Conservation (phyloP, 2,329 filamentous ascomycete genomes). For the Lojkania enalia region DNA sequence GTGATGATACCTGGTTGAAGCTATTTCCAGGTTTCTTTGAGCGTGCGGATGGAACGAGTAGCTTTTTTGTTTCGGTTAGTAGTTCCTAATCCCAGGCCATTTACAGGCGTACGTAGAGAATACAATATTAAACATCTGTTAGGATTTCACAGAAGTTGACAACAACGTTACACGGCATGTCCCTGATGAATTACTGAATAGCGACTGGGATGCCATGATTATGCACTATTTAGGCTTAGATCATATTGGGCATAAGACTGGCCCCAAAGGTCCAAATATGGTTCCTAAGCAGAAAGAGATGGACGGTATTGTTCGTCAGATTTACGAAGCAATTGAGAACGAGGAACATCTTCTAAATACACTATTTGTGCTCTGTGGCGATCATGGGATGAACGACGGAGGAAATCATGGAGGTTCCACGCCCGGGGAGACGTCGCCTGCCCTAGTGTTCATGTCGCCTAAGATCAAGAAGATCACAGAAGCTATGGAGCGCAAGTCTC, state of each 20-base stretch:
- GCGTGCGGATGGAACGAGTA: slow-evolving; percentile 87
- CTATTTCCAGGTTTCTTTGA: slow-evolving; percentile 89
- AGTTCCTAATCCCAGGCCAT: slow-evolving; percentile 13
- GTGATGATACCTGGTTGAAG: slow-evolving; percentile 98
- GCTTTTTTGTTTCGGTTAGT: slow-evolving; percentile 95
- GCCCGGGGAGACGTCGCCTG: slow-evolving; percentile 89
- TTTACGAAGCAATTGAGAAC: slow-evolving; percentile 75
- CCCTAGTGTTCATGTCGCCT: slow-evolving; percentile 86
- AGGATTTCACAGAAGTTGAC: slow-evolving; percentile 98
- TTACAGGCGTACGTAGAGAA: slow-evolving; percentile 28
- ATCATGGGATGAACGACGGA: slow-evolving; percentile 99
- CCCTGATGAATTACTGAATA: slow-evolving; percentile 69
- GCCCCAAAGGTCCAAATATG: slow-evolving; percentile 85
- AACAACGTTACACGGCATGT: slow-evolving; percentile 95
- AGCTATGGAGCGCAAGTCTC: slow-evolving; percentile 46
- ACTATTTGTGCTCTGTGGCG: slow-evolving; percentile 83
- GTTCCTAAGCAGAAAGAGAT: slow-evolving; percentile 90
- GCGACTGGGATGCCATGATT: slow-evolving; percentile 92
- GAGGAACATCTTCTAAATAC: slow-evolving; percentile 74
- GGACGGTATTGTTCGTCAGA: slow-evolving; percentile 76
- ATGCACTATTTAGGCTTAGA: slow-evolving; percentile 95
- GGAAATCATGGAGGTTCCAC: slow-evolving; percentile 96
- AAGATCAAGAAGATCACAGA: slow-evolving; percentile 66
- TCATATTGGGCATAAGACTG: slow-evolving; percentile 96
- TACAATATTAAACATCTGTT: slow-evolving; percentile 20